A percentile compares a stretch with the other conserved stretches of the same genome.
Evolutionary conservation across 441 rosid genomes (phyloP).

Genomic region (Viola pubescens): DNA sequence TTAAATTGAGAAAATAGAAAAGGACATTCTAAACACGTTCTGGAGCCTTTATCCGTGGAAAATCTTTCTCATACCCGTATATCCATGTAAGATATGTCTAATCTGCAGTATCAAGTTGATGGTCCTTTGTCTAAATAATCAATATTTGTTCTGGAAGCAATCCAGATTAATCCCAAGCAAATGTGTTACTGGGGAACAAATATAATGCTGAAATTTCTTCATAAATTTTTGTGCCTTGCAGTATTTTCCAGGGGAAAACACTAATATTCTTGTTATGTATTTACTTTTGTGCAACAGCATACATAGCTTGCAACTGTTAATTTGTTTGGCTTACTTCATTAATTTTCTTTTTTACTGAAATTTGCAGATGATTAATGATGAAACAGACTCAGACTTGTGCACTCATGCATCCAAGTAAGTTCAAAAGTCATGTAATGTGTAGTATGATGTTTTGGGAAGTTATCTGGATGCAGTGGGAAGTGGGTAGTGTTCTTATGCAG

Average conservation of each 20-base stretch:
- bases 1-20: neutral
- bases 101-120: too few relatives aligned
- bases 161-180: too few relatives aligned
- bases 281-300: neutral
- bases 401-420: conserved; percentile 40
- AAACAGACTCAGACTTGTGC: conserved; percentile 23
- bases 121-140: too few relatives aligned
- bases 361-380: conserved; percentile 47
- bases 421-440: conserved; percentile 9
- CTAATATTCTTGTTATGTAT: too few relatives aligned
- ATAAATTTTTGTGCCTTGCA: neutral
- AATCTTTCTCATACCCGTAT: too few relatives aligned
- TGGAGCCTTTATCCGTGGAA: too few relatives aligned
- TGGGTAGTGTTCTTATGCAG: too few relatives aligned
- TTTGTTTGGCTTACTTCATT: neutral
- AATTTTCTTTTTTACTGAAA: neutral
- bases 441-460: neutral
- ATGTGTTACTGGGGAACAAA: too few relatives aligned
- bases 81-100: too few relatives aligned
- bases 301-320: neutral
- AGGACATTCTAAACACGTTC: too few relatives aligned
- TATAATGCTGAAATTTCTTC: neutral
- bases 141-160: too few relatives aligned
- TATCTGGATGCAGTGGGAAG: too few relatives aligned
- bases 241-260: neutral